These are phyloP conservation scores for Dichotomocladium elegans DNA, from an alignment of 371 early-diverging fungal species.

Conservation along the genomic window DNA sequence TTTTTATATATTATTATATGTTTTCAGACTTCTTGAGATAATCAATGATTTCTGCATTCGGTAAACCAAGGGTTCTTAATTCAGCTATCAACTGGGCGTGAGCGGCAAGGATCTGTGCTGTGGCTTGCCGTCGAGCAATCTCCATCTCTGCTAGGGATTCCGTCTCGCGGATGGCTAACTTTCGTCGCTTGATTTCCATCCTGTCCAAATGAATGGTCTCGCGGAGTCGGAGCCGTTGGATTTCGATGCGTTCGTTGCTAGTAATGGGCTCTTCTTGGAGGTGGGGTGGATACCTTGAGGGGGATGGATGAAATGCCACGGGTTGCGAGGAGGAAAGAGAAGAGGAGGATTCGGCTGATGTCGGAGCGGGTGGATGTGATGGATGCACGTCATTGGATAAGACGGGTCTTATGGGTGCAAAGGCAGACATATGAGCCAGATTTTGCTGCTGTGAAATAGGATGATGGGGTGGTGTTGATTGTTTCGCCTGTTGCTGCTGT, in stretches of 20 bases:
- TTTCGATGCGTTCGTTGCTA: neutral
- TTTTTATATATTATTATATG: too few species aligned
- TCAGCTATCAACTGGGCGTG: constrained; percentile 1
- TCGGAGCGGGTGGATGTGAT: too few species aligned
- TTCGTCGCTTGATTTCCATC: constrained; percentile 1
- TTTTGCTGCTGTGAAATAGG: too few species aligned
- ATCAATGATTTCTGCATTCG: neutral
- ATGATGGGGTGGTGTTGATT: too few species aligned
- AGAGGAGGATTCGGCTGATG: too few species aligned
- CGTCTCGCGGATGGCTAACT: neutral
- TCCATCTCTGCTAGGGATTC: neutral
- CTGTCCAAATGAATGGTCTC: neutral
- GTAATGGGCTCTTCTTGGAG: neutral
- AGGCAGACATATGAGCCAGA: too few species aligned
- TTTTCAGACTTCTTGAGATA: neutral
- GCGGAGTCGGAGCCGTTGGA: neutral
- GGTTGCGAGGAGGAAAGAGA: neutral
- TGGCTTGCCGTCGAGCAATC: neutral
- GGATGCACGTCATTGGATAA: too few species aligned
- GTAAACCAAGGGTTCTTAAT: neutral
- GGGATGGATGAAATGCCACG: too few species aligned
- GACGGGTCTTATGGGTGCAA: too few species aligned
- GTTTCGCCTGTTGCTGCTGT: too few species aligned
- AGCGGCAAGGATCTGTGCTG: neutral
- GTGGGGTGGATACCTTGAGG: neutral